Evolutionary conservation across 1,284 basidiomycete species (phyloP), one percentile per base, ranked within the genome.

Genomic region (Ceratobasidium sp.): DNA sequence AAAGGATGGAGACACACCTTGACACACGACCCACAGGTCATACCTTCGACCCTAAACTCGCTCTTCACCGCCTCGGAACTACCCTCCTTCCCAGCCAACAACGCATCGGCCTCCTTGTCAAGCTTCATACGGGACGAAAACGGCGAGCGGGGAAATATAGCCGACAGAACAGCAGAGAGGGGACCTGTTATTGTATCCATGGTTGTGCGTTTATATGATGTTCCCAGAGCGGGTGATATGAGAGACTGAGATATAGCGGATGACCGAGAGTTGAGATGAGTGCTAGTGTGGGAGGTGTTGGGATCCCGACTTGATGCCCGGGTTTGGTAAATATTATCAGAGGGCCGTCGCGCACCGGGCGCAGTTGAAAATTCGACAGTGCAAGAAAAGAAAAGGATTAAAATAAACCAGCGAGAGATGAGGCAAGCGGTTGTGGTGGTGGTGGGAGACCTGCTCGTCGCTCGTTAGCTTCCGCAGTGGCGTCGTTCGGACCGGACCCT

Each of bases 1-100:
- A 60, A 40, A 40, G 42, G 42, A 26, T 3, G 20, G 40, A 67
- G n/a, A 85, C 90, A 82, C 82, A 94, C 95, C 90, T 95, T 93
- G n/a, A 97, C 95, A 83, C 95, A 97, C 56, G 95, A 88, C 10
- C 95, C 92, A 83, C 95, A 97, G 0, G 95, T 96, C 95, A 97
- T 97, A n/a, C 95, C 95, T 83, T 95, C 92, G 83, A 96, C 91
- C 79, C 92, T 87, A 53, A 96, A 86, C 82, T 95, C 94, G 82
- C 92, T 94, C 85, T 85, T 89, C 7, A 61, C 46, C 12, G 51
- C 20, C n/a, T 73, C 80, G 2, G 44, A 69, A 39, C 56, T 42
- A 13, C 28, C 56, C 42, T 79, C 75, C 49, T 42, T 70, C 26
- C 51, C 40, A 44, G 71, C 75, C 51, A 78, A 51, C 56, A 69